phyloP scores from a whole-genome alignment of 139 green algal genomes.

The Desmodesmus armatus region DNA sequence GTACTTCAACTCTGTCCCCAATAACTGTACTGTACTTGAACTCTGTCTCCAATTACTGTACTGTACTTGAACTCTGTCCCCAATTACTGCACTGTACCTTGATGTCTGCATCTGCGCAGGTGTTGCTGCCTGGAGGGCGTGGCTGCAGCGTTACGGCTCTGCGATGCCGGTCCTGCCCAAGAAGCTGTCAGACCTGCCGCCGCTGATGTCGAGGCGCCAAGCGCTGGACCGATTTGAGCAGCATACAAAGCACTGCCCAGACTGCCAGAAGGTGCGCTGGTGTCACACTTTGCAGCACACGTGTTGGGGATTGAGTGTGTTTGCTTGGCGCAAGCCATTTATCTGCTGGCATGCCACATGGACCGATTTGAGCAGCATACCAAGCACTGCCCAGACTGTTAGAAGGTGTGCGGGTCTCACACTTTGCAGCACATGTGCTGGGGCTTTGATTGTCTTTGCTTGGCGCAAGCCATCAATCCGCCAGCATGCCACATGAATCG shows the following conservation, averaged over 20 bases:
- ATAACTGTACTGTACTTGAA: no score
- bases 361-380: conserved; percentile 58
- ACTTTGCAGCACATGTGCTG: not conserved
- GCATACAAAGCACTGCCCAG: conserved; percentile 56
- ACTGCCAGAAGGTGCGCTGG: conserved; percentile 47
- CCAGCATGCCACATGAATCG: no score
- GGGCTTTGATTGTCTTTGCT: not conserved
- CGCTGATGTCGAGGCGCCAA: conserved; percentile 34
- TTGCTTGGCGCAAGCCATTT: no score
- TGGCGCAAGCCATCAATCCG: no score
- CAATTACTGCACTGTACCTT: no score
- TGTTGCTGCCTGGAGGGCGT: conserved; percentile 47
- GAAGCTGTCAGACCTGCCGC: conserved; percentile 7
- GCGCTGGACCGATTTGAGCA: conserved; percentile 51
- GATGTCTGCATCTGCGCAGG: conserved; percentile 9
- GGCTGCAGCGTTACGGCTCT: conserved; percentile 43
- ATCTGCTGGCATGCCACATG: no score
- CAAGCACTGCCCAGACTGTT: conserved; percentile 53
- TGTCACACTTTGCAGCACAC: no score
- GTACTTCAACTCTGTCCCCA: no score
- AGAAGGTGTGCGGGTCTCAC: conserved; percentile 32
- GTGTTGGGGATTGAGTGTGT: not conserved
- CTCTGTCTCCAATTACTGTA: not conserved
- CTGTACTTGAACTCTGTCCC: no score
- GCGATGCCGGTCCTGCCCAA: conserved; percentile 41